Evolutionary conservation across 768 basidiomycete species (phyloP).

Genomic region (Auriscalpium microsporum): DNA sequence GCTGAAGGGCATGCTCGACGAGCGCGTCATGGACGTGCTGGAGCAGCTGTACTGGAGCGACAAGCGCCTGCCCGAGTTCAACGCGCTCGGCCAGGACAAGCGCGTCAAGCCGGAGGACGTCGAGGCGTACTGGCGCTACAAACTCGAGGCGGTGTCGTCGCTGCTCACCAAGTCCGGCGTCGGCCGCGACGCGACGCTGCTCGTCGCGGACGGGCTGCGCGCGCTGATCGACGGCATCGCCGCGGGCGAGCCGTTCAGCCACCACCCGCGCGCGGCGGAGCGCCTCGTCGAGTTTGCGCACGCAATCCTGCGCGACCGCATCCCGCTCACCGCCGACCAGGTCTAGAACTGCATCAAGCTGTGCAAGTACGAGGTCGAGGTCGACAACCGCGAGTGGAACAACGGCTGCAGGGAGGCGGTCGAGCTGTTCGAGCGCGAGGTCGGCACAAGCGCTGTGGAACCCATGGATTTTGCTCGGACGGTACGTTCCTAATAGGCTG

Average conservation of each 20-base stretch:
- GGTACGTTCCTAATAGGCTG: constrained; percentile 26
- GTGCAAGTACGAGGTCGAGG: constrained; percentile 96
- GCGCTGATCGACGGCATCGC: constrained; percentile 87
- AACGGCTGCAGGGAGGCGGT: constrained; percentile 66
- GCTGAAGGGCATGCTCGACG: constrained; percentile 89
- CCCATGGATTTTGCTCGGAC: constrained; percentile 60
- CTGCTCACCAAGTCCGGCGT: constrained; percentile 94
- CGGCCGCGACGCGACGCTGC: constrained; percentile 86
- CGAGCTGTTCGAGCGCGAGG: constrained; percentile 78
- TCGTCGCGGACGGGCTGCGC: constrained; percentile 91
- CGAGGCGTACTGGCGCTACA: constrained; percentile 92
- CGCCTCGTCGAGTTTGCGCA: constrained; percentile 90
- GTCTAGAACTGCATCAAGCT: constrained; percentile 99
- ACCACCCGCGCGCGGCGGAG: constrained; percentile 84
- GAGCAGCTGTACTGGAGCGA: constrained; percentile 98
- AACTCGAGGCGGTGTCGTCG: constrained; percentile 88
- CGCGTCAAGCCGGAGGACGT: constrained; percentile 66
- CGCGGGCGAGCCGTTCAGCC: constrained; percentile 80
- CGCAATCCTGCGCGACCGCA: constrained; percentile 84
- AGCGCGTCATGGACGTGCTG: constrained; percentile 94
- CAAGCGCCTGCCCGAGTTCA: constrained; percentile 71
- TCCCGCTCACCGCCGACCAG: constrained; percentile 93
- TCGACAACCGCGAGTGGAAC: constrained; percentile 91
- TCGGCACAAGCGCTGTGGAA: constrained; percentile 64
- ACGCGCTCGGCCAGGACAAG: constrained; percentile 57